These are phyloP conservation scores for Nakazawaea holstii DNA, from an alignment of 805 yeast genomes.

Conservation along the genomic window DNA sequence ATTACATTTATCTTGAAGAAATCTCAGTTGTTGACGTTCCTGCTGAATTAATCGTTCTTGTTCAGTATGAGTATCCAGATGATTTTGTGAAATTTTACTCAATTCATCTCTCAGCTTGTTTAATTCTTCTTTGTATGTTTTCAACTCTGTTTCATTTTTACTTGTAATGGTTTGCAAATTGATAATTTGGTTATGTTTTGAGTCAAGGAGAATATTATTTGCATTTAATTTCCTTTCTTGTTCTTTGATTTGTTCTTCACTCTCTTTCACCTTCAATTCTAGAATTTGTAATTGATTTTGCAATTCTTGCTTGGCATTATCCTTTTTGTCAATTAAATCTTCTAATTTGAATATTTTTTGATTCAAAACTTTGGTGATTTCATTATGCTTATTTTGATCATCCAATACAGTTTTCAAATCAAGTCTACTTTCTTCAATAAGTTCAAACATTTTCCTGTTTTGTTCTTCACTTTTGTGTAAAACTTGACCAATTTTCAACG, in stretches of 20 bases:
- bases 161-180: background rate
- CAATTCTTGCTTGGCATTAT: background rate
- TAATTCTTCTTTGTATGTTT: background rate
- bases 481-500: background rate
- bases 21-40: background rate
- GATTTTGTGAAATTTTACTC: background rate
- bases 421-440: conserved; percentile 6
- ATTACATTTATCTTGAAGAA: background rate
- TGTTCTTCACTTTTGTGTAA: background rate
- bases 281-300: background rate
- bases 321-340: background rate
- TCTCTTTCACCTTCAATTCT: background rate
- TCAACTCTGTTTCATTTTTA: background rate
- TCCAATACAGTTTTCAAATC: background rate
- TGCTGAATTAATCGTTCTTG: background rate
- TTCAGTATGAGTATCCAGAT: background rate
- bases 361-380: conserved; percentile 2
- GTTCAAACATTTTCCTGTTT: background rate
- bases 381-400: conserved; percentile 14
- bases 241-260: background rate
- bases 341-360: background rate
- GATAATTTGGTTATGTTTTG: too few species aligned
- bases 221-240: background rate
- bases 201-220: too few species aligned
- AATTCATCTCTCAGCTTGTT: background rate